Evolutionary conservation across 768 basidiomycete genomes (phyloP).

Genomic region (Multifurca ochricompacta): DNA sequence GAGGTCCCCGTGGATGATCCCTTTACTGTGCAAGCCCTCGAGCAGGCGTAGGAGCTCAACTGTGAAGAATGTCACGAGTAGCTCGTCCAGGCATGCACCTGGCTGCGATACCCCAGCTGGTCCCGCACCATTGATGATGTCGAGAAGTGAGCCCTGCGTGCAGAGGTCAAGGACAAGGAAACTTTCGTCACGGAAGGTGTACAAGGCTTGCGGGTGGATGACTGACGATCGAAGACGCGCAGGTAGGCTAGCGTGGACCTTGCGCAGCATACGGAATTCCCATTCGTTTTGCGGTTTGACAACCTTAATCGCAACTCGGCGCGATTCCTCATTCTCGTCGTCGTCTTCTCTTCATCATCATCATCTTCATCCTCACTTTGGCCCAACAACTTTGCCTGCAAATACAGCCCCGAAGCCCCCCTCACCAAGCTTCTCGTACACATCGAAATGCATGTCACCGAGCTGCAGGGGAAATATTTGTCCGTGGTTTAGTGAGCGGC

Average conservation of each 20-base stretch:
- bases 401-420: conserved; percentile 98
- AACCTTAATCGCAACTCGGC: conserved; percentile 81
- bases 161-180: conserved; percentile 84
- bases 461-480: conserved; percentile 49
- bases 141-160: conserved; percentile 86
- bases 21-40: conserved; percentile 70
- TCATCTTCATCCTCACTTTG: conserved; percentile 34
- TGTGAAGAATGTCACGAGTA: conserved; percentile 91
- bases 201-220: conserved; percentile 69
- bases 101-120: conserved; percentile 70
- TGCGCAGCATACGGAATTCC: conserved; percentile 84
- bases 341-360: conserved; percentile 39
- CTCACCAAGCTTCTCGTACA: conserved; percentile 88
- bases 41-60: conserved; percentile 80
- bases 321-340: conserved; percentile 43
- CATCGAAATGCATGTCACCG: conserved; percentile 55
- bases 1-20: conserved; percentile 95
- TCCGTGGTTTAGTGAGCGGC: conserved; percentile 30
- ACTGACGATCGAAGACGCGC: conserved; percentile 54
- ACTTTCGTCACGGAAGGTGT: conserved; percentile 82
- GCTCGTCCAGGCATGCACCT: conserved; percentile 81
- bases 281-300: conserved; percentile 84
- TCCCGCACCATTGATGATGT: conserved; percentile 81
- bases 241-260: conserved; percentile 65
- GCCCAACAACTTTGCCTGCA: conserved; percentile 51